Evolutionary conservation across 2,329 filamentous ascomycete genomes (phyloP), one percentile per base, ranked within the genome.

Genomic region (Cercospora janseana): DNA sequence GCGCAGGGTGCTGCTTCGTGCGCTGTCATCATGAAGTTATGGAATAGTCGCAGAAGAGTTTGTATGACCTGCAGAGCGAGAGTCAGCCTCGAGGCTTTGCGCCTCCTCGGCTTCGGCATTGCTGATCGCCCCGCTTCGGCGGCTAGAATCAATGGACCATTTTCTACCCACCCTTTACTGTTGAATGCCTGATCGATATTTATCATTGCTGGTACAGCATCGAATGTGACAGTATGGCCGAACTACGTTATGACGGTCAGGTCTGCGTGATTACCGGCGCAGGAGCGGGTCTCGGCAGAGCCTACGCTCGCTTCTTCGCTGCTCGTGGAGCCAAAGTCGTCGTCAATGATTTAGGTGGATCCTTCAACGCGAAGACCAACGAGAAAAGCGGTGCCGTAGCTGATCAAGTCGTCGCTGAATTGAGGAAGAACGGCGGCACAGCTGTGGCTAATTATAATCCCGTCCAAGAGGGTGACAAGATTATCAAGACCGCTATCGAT

Each of bases 361-460:
- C 89, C 16, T 91, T 93, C 78, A 90, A 92, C 72, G 92, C 91
- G 61, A 89, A 95, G 74, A 90, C 90, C 52, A 83, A 79, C 62
- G 91, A 88, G 81, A 89, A 93, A 73, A 63, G 75, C n/a, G 28
- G 24, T 21, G 37, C 29, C 42, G 85, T 86, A 54, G 87, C 87
- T 63, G 88, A 93, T 78, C 80, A 85, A 42, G 86, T 91, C 51
- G 86, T 91, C 67, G 75, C 87, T 61, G 83, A 88, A 72, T 89
- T 91, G 71, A 88, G 85, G 73, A 80, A 83, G 68, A 86, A 85
- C 48, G 92, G 92, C 69, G 92, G 92, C 69, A 92, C 95, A 73
- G 93, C 92, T 52, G 90, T 95, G 44, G 89, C 91, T 71, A 96
- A 95, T 79, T 96, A 96, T 77, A 86, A 97, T 76, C 83, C 82